Evolutionary conservation across 805 yeast genomes (phyloP), one percentile per base, ranked within the genome.

Genomic region (Schwanniomyces occidentalis): DNA sequence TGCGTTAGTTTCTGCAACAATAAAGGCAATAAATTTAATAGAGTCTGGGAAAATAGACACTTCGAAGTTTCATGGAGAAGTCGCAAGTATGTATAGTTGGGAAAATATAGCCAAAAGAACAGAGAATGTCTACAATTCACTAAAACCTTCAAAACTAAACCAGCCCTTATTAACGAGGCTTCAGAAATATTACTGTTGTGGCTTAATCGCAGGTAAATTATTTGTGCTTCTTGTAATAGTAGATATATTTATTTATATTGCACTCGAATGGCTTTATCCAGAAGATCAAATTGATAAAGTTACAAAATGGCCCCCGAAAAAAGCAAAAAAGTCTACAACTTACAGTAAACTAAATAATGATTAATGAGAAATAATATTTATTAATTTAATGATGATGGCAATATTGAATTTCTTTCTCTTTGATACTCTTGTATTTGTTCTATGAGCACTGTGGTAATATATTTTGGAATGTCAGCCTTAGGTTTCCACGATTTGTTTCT

Each of bases 11-110:
- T 75, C 71, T 3, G 84, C 90, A 6, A 77, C 91, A 1, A 58
- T 80, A 24, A 58, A 67, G n/a, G 98, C 95, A 0, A 84, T 91
- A 8, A 56, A 65, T 1, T 56, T 75, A 35, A 65, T 88, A 21
- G 72, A 77, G 38, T 64, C 75, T 1, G 76, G 76, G 4, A 52
- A 67, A 27, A 75, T 88, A 0, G 86, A 90, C 49, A 82, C 96
- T 0, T 71, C 82, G 0, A 63, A 57, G 6, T 93, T 93, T 56
- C 98, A 93, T 57, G 69, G 75, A 2, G 85, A 85, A 44, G 82
- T 93, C 15, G 74, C 76, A 21, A 58, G 68, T 22, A 87, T 93
- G 93, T 93, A 93, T 58, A 85, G 87, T 50, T 93, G 99, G 99
- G 68, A 65, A 37, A 85, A 90, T 51, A 85, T 93, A 14, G 98